Conservation (phyloP, 805 yeast species). For the Suhomyces xylopsoci region DNA sequence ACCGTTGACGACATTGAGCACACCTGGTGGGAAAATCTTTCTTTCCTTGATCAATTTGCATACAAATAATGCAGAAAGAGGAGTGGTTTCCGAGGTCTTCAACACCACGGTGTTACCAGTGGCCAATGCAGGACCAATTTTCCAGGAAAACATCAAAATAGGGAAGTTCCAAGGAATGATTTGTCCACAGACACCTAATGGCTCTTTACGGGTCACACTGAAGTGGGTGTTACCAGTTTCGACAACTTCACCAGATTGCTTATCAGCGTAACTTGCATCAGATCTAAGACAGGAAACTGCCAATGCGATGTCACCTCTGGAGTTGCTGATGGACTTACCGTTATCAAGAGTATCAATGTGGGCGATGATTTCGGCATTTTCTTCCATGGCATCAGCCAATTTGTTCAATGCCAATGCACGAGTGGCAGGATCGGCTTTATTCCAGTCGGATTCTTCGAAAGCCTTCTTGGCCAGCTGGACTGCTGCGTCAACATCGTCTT, state of each 20-base stretch:
- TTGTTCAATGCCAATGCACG: constrained; percentile 63
- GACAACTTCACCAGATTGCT: constrained; percentile 44
- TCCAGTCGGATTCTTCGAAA: constrained; percentile 61
- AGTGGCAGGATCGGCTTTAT: constrained; percentile 58
- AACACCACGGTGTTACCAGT: constrained; percentile 71
- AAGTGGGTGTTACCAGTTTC: constrained; percentile 46
- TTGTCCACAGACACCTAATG: constrained; percentile 63
- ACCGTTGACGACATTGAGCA: constrained; percentile 67
- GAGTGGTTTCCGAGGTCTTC: constrained; percentile 74
- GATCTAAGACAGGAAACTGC: constrained; percentile 45
- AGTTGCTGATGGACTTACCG: constrained; percentile 47
- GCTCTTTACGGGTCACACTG: constrained; percentile 67
- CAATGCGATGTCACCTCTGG: constrained; percentile 47
- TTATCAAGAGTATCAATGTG: constrained; percentile 46
- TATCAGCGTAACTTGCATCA: constrained; percentile 63
- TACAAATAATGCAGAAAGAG: constrained; percentile 61
- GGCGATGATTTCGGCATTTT: constrained; percentile 52
- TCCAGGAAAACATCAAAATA: constrained; percentile 71
- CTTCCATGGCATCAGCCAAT: constrained; percentile 74
- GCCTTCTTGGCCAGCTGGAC: constrained; percentile 82
- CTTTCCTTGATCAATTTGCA: constrained; percentile 57
- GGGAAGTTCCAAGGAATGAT: constrained; percentile 76
- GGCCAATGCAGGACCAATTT: constrained; percentile 76
- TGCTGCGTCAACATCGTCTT: constrained; percentile 77
- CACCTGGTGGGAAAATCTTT: constrained; percentile 79